These are phyloP conservation scores for Nyctanthes arbortristis DNA, from an alignment of 257 asterid species.

Conservation along the genomic window DNA sequence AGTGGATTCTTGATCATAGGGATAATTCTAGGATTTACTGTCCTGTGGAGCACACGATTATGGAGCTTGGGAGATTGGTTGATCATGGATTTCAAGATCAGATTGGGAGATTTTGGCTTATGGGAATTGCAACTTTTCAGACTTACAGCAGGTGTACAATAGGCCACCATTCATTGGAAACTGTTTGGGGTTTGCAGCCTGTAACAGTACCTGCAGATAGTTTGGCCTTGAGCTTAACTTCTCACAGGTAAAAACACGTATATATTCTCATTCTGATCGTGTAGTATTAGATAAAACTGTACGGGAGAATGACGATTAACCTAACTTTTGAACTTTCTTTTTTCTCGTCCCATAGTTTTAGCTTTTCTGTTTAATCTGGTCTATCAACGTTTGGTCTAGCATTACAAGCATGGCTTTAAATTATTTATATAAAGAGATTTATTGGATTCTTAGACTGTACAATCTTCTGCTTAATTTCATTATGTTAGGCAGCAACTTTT, in stretches of 20 bases:
- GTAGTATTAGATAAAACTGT: no score
- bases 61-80: slow-evolving; percentile 66
- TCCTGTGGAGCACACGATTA: slow-evolving; percentile 75
- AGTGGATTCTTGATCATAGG: slow-evolving; percentile 72
- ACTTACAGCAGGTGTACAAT: slow-evolving; percentile 69
- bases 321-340: no score
- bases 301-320: no score
- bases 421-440: no score
- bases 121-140: slow-evolving; percentile 80
- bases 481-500: background rate
- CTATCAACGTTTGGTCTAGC: no score
- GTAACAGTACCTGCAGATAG: slow-evolving; percentile 62
- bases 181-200: slow-evolving; percentile 75
- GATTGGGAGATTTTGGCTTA: slow-evolving; percentile 55
- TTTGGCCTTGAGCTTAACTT: slow-evolving; percentile 59
- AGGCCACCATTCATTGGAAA: slow-evolving; percentile 63
- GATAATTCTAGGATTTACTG: slow-evolving; percentile 46
- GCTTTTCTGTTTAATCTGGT: no score
- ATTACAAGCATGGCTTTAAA: no score
- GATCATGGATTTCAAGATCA: slow-evolving; percentile 48
- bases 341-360: no score
- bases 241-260: slow-evolving; percentile 52
- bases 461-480: no score
- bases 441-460: no score
- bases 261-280: no score